These are phyloP conservation scores for Cadophora gregata DNA, from an alignment of 2,329 filamentous ascomycete species.

Conservation along the genomic window DNA sequence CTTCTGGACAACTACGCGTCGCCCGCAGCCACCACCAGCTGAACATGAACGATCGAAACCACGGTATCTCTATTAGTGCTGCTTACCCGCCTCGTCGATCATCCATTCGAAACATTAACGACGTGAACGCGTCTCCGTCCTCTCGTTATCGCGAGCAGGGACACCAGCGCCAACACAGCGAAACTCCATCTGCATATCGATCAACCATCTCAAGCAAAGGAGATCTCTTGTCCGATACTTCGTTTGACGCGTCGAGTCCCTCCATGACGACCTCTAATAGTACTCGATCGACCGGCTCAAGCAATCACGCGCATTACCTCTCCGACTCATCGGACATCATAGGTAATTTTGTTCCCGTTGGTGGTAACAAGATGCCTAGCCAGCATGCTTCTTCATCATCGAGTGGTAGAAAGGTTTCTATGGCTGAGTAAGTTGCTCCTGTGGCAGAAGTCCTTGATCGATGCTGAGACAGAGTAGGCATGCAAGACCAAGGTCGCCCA, in stretches of 20 bases:
- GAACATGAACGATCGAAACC: slow-evolving; percentile 16
- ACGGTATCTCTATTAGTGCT: slow-evolving; percentile 15
- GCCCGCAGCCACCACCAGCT: slow-evolving; percentile 19
- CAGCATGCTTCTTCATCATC: not conserved
- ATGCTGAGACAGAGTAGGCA: not conserved
- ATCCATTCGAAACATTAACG: slow-evolving; percentile 20
- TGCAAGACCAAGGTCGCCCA: slow-evolving; percentile 12
- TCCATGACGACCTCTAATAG: slow-evolving; percentile 7
- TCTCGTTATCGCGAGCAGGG: slow-evolving; percentile 3
- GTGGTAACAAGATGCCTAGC: slow-evolving; percentile 19
- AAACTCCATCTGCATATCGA: slow-evolving; percentile 19
- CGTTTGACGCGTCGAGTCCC: not conserved
- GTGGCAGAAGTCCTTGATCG: not conserved
- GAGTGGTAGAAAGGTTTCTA: not conserved
- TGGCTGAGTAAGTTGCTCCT: slow-evolving; percentile 20
- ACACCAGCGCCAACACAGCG: slow-evolving; percentile 21
- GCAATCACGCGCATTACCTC: slow-evolving; percentile 19
- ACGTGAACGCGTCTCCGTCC: not conserved
- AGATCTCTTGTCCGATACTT: slow-evolving; percentile 18
- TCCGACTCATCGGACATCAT: slow-evolving; percentile 35
- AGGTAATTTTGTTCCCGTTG: slow-evolving; percentile 39
- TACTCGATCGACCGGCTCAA: slow-evolving; percentile 26
- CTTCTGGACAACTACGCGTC: slow-evolving; percentile 27
- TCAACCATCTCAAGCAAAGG: slow-evolving; percentile 18
- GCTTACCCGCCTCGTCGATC: slow-evolving; percentile 28